Conservation (phyloP, 1,284 basidiomycete species). For the Neonothopanus nambi region DNA sequence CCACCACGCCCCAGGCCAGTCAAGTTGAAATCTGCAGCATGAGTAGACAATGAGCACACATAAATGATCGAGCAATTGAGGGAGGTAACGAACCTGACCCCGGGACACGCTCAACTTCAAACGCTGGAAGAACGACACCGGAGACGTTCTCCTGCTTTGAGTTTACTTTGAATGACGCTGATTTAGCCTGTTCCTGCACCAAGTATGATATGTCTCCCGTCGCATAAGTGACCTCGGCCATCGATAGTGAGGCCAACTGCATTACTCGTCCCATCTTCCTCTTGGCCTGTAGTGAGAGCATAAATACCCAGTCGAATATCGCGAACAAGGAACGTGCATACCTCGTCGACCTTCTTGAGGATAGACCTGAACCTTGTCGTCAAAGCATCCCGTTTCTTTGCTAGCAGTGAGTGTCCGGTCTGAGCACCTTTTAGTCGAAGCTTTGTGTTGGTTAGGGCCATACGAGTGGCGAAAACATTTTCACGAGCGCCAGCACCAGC, state of each 20-base stretch:
- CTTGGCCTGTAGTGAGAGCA: constrained; percentile 69
- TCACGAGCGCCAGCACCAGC: constrained; percentile 88
- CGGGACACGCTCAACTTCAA: constrained; percentile 84
- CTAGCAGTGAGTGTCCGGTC: constrained; percentile 94
- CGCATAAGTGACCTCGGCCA: constrained; percentile 97
- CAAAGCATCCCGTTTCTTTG: constrained; percentile 96
- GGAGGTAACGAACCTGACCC: constrained; percentile 65
- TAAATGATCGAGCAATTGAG: too few species aligned
- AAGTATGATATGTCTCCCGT: constrained; percentile 98
- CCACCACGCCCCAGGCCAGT: constrained; percentile 98
- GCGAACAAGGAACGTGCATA: constrained; percentile 33
- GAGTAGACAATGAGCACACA: too few species aligned
- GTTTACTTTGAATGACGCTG: constrained; percentile 90
- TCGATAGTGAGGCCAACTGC: constrained; percentile 97
- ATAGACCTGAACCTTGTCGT: constrained; percentile 92
- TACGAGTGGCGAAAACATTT: constrained; percentile 91
- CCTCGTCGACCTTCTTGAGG: constrained; percentile 92
- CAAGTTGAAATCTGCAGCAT: constrained; percentile 85
- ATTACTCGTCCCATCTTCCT: constrained; percentile 99
- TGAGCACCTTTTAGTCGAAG: constrained; percentile 93
- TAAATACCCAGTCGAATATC: not conserved
- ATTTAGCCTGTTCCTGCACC: constrained; percentile 89
- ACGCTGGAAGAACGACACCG: constrained; percentile 95
- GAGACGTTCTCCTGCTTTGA: constrained; percentile 98
- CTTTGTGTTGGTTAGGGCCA: constrained; percentile 95